Evolutionary conservation across 2,329 filamentous ascomycete species (phyloP), one percentile per base, ranked within the genome.

Genomic region (Scleromitrula shiraiana): DNA sequence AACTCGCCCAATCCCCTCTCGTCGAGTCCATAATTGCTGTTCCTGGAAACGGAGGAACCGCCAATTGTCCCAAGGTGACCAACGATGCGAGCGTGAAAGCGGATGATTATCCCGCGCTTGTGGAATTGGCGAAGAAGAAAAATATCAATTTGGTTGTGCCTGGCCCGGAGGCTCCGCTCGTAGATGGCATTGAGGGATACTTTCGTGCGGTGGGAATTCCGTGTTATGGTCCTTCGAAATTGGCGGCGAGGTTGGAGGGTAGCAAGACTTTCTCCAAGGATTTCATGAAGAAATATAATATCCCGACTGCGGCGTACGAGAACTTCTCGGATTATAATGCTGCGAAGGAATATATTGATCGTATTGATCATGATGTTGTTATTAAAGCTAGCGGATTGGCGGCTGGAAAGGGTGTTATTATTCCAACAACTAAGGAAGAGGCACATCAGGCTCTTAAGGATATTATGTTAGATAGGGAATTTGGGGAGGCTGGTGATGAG

Each of bases 251-350:
- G 38, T 82, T 72, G 27, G 76, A 67, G 2, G 93, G 93, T 15
- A 98, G 75, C 85, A 95, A 98, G 74, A 87, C 91, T 9, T 97
- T 94, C 67, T 89, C 87, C 53, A 98, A 98, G 66, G 90, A 97
- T 67, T 97, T 97, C 64, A 98, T 97, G 93, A 83, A 85, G 67
- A 82, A 83, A 56, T 81, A 95, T 69, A 77, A 77, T 60, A 95
- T 98, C 59, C 90, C 91, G 30, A 97, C 93, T 1, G 93, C 93
- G 14, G 80, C 78, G 32, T 97, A 95, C 70, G 80, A 84, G 66
- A 96, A 94, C 71, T 96, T 97, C 64, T 80, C 75, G 65, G 76
- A 86, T 60, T 90, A 85, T 67, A 77, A 83, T 47, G 71, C 78
- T 39, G 89, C 89, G 12, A 72, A 74, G 56, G 70, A 78, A 57